Conservation (phyloP, 75 land plant genomes). For the Pseudotsuga menziesii region DNA sequence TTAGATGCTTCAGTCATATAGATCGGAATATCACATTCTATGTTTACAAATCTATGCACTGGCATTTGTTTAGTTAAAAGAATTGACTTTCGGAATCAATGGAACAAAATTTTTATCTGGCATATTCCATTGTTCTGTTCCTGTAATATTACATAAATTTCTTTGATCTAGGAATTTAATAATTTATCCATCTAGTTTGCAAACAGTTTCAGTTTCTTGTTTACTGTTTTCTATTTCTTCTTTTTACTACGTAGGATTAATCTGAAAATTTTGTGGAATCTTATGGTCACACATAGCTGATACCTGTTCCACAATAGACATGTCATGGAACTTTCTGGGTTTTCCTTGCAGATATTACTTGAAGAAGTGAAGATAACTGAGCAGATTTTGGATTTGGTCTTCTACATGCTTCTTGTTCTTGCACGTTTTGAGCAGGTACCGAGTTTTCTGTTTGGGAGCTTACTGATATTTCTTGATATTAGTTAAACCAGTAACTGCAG, state of each 20-base stretch:
- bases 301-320: neutral
- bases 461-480: neutral
- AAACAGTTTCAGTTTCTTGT: neutral
- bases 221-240: neutral
- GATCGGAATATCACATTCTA: no score
- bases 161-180: no score
- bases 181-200: neutral
- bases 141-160: no score
- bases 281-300: neutral
- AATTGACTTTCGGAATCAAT: no score
- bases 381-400: slow-evolving; percentile 82
- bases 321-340: neutral
- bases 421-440: slow-evolving; percentile 61
- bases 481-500: slow-evolving; percentile 10
- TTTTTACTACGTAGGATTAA: neutral
- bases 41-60: no score
- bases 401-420: slow-evolving; percentile 65
- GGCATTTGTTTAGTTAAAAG: no score
- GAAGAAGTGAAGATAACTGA: slow-evolving; percentile 87
- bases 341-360: slow-evolving; percentile 64
- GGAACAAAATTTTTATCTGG: no score
- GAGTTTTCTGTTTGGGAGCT: neutral
- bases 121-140: no score
- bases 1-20: neutral
- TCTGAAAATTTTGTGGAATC: neutral